Evolutionary conservation across 805 yeast genomes (phyloP).

Genomic region (Lipomyces orientalis): DNA sequence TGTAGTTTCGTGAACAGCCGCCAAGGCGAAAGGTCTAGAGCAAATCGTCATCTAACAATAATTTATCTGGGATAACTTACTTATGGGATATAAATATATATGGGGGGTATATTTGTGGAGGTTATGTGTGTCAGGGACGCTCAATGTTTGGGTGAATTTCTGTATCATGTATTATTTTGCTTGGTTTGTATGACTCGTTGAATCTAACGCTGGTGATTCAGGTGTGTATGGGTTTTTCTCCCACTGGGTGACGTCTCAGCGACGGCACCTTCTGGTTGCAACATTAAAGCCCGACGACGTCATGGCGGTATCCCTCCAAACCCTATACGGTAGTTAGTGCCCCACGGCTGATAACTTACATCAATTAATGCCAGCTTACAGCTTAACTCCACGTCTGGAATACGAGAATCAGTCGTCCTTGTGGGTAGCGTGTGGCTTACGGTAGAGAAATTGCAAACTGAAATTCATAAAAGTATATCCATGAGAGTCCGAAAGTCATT

Average conservation of each 20-base stretch:
- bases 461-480: slow-evolving; percentile 6
- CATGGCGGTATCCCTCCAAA: too few species aligned
- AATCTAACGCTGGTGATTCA: background rate
- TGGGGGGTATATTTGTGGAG: background rate
- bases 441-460: background rate
- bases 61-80: background rate
- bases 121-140: background rate
- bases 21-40: background rate
- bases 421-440: background rate
- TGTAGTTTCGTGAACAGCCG: background rate
- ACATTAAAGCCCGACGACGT: too few species aligned
- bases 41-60: background rate
- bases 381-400: too few species aligned
- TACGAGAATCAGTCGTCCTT: background rate
- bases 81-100: background rate
- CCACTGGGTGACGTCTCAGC: too few species aligned
- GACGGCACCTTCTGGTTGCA: too few species aligned
- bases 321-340: too few species aligned
- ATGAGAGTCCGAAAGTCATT: slow-evolving; percentile 43
- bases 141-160: background rate
- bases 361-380: too few species aligned
- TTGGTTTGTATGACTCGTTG: background rate
- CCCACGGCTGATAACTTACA: too few species aligned
- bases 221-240: too few species aligned
- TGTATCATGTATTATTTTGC: background rate